phyloP scores from a whole-genome alignment of 139 green algal genomes.

The Chlorella sp. region DNA sequence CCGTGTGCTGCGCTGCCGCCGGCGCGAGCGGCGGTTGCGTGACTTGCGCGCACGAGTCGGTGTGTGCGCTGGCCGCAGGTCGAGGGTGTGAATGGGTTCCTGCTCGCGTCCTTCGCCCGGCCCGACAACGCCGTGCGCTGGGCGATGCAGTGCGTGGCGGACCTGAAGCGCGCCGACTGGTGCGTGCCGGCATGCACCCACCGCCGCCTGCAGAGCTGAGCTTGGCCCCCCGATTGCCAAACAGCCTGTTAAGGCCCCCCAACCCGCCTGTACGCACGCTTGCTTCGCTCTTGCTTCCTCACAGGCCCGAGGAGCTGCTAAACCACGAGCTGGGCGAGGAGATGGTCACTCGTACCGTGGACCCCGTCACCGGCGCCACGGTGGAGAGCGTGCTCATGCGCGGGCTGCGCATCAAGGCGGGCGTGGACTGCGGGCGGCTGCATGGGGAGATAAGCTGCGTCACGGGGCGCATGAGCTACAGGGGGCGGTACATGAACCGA shows the following conservation, averaged over 20 bases:
- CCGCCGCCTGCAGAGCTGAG: no score
- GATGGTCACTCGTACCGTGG: constrained; percentile 9
- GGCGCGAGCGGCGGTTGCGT: no score
- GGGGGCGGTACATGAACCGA: constrained; percentile 17
- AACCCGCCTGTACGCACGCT: no score
- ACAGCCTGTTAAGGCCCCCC: no score
- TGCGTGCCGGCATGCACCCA: no score
- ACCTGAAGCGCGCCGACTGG: not conserved
- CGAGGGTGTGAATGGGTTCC: not conserved
- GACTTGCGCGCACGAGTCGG: no score
- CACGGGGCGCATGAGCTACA: constrained; percentile 27
- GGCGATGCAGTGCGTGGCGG: constrained; percentile 1
- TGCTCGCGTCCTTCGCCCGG: not conserved
- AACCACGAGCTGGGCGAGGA: constrained; percentile 28
- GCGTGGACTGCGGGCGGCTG: constrained; percentile 23
- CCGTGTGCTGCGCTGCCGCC: no score
- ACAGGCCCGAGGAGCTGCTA: constrained; percentile 26
- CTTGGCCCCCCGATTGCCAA: no score
- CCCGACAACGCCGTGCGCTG: not conserved
- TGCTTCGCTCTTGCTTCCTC: no score
- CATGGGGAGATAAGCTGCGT: constrained; percentile 28
- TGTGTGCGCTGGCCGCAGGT: no score
- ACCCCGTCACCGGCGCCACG: not conserved
- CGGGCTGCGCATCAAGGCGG: constrained; percentile 28
- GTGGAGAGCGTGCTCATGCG: not conserved